Conservation (phyloP, 2,329 filamentous ascomycete species). For the Verticillium tricorpus region DNA sequence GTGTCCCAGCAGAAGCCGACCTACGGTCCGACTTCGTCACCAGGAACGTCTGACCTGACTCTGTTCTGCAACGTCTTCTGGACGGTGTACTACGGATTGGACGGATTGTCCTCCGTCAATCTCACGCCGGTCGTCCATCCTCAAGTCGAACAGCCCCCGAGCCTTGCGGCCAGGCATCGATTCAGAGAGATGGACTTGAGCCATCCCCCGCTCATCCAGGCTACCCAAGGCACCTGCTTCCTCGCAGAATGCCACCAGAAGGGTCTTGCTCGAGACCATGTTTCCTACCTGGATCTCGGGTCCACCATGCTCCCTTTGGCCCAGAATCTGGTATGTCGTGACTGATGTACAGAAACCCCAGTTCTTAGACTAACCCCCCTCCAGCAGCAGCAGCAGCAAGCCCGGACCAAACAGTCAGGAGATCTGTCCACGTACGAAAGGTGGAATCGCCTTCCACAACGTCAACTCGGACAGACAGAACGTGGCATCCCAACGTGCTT, state of each 20-base stretch:
- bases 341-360: not conserved
- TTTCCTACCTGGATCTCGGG: not conserved
- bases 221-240: not conserved
- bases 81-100: not conserved
- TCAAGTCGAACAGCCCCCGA: not conserved
- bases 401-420: not conserved
- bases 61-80: not conserved
- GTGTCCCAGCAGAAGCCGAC: not conserved
- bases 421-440: not conserved
- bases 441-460: not conserved
- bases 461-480: not conserved
- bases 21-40: not conserved
- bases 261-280: not conserved
- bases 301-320: not conserved
- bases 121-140: not conserved
- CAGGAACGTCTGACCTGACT: not conserved
- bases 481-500: not conserved
- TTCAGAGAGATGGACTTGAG: not conserved
- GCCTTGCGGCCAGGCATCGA: not conserved
- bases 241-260: not conserved
- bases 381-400: not conserved
- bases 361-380: not conserved
- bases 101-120: not conserved
- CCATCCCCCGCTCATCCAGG: not conserved
- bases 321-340: not conserved